These are phyloP conservation scores for Neofusicoccum sp. DNA, from an alignment of 2,329 filamentous ascomycete genomes.

Conservation along the genomic window DNA sequence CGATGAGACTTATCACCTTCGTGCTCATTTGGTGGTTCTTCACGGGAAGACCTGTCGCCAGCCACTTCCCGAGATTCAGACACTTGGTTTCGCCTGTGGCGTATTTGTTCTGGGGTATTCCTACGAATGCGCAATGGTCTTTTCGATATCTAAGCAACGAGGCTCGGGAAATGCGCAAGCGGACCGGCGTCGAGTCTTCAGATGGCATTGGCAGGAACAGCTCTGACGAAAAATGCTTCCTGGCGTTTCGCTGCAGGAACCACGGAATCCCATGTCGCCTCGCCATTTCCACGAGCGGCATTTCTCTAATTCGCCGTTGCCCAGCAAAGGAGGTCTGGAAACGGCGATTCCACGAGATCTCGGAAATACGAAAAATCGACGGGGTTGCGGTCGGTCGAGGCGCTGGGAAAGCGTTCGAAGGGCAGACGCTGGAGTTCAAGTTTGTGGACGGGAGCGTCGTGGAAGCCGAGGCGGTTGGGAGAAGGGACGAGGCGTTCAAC, in stretches of 20 bases:
- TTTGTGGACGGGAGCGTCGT: conserved; percentile 18
- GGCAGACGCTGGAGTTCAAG: conserved; percentile 18
- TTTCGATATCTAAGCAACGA: conserved; percentile 30
- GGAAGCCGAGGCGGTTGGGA: conserved; percentile 28
- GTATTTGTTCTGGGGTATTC: conserved; percentile 41
- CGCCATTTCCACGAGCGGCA: conserved; percentile 25
- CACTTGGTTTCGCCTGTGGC: conserved; percentile 35
- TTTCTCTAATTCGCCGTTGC: conserved; percentile 23
- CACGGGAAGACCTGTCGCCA: conserved; percentile 35
- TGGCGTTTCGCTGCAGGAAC: conserved; percentile 27
- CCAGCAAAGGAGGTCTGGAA: conserved; percentile 25
- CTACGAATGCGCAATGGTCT: conserved; percentile 36
- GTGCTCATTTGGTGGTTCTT: conserved; percentile 37
- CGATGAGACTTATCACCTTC: conserved; percentile 37
- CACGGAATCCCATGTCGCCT: conserved; percentile 25
- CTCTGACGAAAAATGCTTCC: conserved; percentile 23
- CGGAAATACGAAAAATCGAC: conserved; percentile 28
- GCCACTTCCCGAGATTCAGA: conserved; percentile 37
- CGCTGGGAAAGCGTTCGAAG: neutral
- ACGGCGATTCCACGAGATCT: conserved; percentile 25
- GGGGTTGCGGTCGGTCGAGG: conserved; percentile 6
- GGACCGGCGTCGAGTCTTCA: too few species aligned
- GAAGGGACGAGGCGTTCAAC: conserved; percentile 38
- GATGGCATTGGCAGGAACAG: too few species aligned
- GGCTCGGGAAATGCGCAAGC: conserved; percentile 28